phyloP scores from a whole-genome alignment of 306 rosid genomes.

The Abrus pulchellus region DNA sequence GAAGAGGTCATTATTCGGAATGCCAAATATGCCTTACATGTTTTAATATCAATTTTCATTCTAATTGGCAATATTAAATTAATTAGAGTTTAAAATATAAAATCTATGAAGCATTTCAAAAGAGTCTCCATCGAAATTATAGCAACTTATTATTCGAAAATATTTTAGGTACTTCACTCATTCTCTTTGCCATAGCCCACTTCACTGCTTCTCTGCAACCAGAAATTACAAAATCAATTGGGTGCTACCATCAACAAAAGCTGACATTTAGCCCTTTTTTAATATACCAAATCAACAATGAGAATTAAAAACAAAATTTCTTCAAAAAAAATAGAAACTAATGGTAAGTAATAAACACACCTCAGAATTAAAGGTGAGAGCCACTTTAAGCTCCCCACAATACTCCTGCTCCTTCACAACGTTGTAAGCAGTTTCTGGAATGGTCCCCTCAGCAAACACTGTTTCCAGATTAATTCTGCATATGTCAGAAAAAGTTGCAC shows the following conservation, averaged over 20 bases:
- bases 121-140: neutral
- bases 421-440: conserved; percentile 47
- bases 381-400: conserved; percentile 53
- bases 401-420: conserved; percentile 53
- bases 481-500: neutral
- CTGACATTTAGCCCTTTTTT: no score
- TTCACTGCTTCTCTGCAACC: conserved; percentile 4
- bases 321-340: neutral
- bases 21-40: no score
- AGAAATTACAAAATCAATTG: neutral
- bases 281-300: neutral
- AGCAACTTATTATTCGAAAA: neutral
- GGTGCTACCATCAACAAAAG: neutral
- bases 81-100: neutral
- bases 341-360: neutral
- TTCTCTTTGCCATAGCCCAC: neutral
- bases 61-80: neutral
- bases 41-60: neutral
- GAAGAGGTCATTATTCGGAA: no score
- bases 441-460: conserved; percentile 41
- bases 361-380: conserved; percentile 54
- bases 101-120: neutral
- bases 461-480: conserved; percentile 53
- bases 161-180: no score
- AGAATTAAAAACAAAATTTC: no score